Evolutionary conservation across 2,329 filamentous ascomycete genomes (phyloP).

Genomic region (Massarina eburnea): DNA sequence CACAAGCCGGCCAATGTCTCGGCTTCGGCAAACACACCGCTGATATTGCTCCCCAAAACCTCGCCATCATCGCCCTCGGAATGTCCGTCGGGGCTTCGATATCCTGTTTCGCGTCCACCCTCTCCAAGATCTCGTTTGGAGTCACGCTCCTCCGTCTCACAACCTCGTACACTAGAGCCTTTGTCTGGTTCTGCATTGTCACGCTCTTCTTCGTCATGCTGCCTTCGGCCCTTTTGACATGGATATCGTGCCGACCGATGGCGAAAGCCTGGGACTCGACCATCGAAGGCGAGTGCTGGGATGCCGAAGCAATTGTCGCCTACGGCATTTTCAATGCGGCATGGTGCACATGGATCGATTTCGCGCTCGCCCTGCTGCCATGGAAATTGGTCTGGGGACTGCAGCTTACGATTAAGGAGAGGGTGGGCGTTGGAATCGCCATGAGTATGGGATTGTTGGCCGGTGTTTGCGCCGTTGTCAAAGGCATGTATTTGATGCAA

Average conservation of each 20-base stretch:
- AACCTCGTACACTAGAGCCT: constrained; percentile 11
- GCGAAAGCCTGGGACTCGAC: constrained; percentile 20
- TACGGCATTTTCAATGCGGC: constrained; percentile 35
- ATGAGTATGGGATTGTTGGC: constrained; percentile 33
- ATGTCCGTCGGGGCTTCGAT: constrained; percentile 22
- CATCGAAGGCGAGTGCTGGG: constrained; percentile 24
- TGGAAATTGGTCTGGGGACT: constrained; percentile 30
- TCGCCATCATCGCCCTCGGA: constrained; percentile 15
- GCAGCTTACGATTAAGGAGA: constrained; percentile 23
- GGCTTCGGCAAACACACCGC: constrained; percentile 26
- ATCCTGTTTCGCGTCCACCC: constrained; percentile 27
- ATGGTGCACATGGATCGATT: constrained; percentile 24
- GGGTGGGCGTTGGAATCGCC: constrained; percentile 31
- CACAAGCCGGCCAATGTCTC: constrained; percentile 20
- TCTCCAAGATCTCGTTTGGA: constrained; percentile 33
- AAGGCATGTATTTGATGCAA: constrained; percentile 28
- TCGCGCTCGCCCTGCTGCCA: constrained; percentile 28
- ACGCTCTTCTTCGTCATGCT: constrained; percentile 30
- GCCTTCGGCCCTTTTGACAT: constrained; percentile 22
- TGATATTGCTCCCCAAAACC: constrained; percentile 18
- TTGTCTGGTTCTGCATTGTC: constrained; percentile 27
- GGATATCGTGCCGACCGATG: constrained; percentile 20
- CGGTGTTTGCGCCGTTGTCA: constrained; percentile 29
- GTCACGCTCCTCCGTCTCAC: constrained; percentile 30
- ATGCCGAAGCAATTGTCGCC: constrained; percentile 10